Base-by-base conservation (phyloP, 257 asterid genomes). In the Echites panduratus region DNA sequence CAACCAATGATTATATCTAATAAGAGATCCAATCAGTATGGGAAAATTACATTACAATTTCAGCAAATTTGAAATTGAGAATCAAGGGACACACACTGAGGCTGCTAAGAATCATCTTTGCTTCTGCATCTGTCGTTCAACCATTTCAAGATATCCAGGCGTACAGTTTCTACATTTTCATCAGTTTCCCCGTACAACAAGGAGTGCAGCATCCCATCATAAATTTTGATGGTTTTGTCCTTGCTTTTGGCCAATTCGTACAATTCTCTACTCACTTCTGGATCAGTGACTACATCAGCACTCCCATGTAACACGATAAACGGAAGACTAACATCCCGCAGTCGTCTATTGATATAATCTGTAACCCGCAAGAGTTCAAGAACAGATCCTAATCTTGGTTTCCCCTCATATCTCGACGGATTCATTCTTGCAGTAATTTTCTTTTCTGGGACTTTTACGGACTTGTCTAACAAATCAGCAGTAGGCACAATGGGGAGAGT, bases 171-270 rank as follows among this genome's bases (percentile, higher is more conserved):
- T 63, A 94, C 79, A 84, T 94, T 94, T 12, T 89, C 95, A 80
- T 94, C 97, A 10, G 95, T 88, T 70, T 94, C 99, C 44, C 99
- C 97, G 19, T 88, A 88, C 88, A 88, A 57, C 87, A 94, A 76
- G n/a, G 96, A 87, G 76, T 94, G 99, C 93, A 91, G 81, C 97
- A 91, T 94, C 57, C 96, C 97, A 6, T 91, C 97, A 68, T 86
- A 94, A 29, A 94, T 91, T 87, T 79, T 85, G 72, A 94, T 52
- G 29, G 80, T 89, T 87, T 91, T 94, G 27, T 94, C 98, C 71
- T 71, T 74, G n/a, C 97, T 87, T 75, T 76, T 87, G 0, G 97
- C 89, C 89, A 70, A 1, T 62, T 84, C 82, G 82, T 89, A 88
- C 87, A 93, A 77, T 73, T 91, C 97, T 43, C 83, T 84, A 67